These are phyloP conservation scores for Neurospora discreta DNA, from an alignment of 495 filamentous ascomycete species.

Conservation along the genomic window DNA sequence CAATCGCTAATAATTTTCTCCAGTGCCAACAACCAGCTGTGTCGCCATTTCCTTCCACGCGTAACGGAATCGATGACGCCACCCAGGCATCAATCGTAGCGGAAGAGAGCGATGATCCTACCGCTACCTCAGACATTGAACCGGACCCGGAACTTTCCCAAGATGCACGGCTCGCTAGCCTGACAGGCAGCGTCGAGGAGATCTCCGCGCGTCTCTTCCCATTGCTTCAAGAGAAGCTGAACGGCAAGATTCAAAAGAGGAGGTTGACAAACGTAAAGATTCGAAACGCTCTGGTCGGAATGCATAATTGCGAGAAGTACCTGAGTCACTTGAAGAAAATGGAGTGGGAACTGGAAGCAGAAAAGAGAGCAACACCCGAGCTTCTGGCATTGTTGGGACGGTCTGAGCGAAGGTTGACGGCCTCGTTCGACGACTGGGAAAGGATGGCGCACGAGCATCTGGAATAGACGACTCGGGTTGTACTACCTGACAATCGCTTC, in stretches of 20 bases:
- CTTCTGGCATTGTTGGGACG: not conserved
- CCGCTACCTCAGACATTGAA: too few species aligned
- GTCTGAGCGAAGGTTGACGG: not conserved
- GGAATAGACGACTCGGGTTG: not conserved
- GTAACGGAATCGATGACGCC: not conserved
- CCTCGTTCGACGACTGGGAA: not conserved
- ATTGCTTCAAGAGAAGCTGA: not conserved
- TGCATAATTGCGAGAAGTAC: not conserved
- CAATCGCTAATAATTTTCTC: too few species aligned
- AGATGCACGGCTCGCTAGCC: not conserved
- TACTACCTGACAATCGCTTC: not conserved
- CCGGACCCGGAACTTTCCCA: not conserved
- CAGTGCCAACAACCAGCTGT: too few species aligned
- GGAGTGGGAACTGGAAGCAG: not conserved
- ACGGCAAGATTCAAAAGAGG: not conserved
- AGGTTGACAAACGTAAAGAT: not conserved
- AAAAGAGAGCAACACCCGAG: not conserved
- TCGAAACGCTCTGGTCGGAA: not conserved
- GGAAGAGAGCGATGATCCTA: not conserved
- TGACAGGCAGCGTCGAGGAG: not conserved
- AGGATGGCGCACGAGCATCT: not conserved
- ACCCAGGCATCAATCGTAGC: not conserved
- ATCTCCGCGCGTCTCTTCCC: not conserved
- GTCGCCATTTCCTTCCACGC: not conserved
- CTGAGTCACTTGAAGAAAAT: not conserved